These are phyloP conservation scores for Nothophytophthora sp. DNA, from an alignment of 352 stramenopile genomes.

Conservation along the genomic window DNA sequence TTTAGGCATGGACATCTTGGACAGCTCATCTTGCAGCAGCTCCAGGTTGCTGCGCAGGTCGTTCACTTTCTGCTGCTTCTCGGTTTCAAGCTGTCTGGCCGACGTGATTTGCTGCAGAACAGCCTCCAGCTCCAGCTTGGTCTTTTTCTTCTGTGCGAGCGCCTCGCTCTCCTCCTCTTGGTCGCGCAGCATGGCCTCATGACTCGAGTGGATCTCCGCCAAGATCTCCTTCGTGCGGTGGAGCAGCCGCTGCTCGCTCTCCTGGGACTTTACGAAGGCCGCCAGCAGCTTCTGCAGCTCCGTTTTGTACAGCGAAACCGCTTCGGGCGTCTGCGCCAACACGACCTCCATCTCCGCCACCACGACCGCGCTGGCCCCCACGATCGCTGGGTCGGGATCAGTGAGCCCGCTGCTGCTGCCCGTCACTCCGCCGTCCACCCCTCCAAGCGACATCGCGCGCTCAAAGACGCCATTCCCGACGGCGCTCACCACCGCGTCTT, in stretches of 20 bases:
- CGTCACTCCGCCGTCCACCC: slow-evolving; percentile 11
- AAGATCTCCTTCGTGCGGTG: slow-evolving; percentile 75
- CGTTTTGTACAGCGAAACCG: slow-evolving; percentile 72
- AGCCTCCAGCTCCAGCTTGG: slow-evolving; percentile 69
- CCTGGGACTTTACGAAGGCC: slow-evolving; percentile 76
- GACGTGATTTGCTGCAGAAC: slow-evolving; percentile 62
- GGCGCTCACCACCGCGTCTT: slow-evolving; percentile 1
- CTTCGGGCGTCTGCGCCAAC: slow-evolving; percentile 65
- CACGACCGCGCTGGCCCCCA: slow-evolving; percentile 24
- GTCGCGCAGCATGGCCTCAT: slow-evolving; percentile 74
- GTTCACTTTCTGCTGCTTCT: slow-evolving; percentile 81
- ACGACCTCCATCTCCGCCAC: slow-evolving; percentile 71
- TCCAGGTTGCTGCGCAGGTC: slow-evolving; percentile 62
- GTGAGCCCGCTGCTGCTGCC: slow-evolving; percentile 9
- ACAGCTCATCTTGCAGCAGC: slow-evolving; percentile 64
- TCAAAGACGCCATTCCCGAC: too few species aligned
- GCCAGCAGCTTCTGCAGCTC: slow-evolving; percentile 83
- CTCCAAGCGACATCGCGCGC: too few species aligned
- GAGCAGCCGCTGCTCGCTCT: slow-evolving; percentile 76
- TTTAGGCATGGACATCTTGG: slow-evolving; percentile 50
- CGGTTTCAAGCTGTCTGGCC: slow-evolving; percentile 58
- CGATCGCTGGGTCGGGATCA: slow-evolving; percentile 10
- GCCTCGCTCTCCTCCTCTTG: slow-evolving; percentile 80
- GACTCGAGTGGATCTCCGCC: slow-evolving; percentile 71
- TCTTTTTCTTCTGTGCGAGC: slow-evolving; percentile 68